Conservation (phyloP, 352 stramenopile species). For the Stephanocyclus meneghinianus region DNA sequence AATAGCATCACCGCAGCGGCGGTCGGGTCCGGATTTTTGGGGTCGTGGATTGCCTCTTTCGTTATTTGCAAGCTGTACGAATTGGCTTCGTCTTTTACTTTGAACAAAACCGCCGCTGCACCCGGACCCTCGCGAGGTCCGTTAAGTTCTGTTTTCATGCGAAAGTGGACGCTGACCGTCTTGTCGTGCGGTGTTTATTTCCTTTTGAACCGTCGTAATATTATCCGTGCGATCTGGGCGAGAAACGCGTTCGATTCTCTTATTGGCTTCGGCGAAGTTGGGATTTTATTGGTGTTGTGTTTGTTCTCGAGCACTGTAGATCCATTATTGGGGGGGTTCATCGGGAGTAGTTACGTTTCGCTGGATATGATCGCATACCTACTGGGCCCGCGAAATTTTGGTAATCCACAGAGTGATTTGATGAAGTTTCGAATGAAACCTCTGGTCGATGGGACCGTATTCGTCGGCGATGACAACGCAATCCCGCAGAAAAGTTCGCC, state of each 20-base stretch:
- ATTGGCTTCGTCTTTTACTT: neutral
- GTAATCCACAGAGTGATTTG: neutral
- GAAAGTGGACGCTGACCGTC: conserved; percentile 9
- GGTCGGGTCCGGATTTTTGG: conserved; percentile 9
- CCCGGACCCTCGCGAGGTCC: too few species aligned
- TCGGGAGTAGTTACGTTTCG: conserved; percentile 17
- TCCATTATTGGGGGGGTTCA: conserved; percentile 17
- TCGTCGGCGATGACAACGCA: neutral
- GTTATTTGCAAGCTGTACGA: conserved; percentile 10
- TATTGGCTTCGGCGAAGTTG: neutral
- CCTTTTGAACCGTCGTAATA: conserved; percentile 1
- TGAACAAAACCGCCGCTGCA: neutral
- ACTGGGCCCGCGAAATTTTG: neutral
- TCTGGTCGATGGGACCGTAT: neutral
- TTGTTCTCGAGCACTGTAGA: conserved; percentile 22
- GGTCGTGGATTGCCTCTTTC: conserved; percentile 11
- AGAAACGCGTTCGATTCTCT: neutral
- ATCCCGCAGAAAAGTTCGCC: neutral
- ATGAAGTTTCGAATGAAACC: conserved; percentile 6
- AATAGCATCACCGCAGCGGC: neutral
- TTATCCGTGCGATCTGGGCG: neutral
- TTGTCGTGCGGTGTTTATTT: neutral
- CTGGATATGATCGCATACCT: conserved; percentile 4
- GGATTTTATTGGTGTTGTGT: conserved; percentile 12
- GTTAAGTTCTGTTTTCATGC: neutral